Percentiles rank a stretch among this genome's conserved stretches.
These are phyloP conservation scores for Ogataea hybrid DNA, from an alignment of 1,139 yeast genomes.

Conservation along the genomic window DNA sequence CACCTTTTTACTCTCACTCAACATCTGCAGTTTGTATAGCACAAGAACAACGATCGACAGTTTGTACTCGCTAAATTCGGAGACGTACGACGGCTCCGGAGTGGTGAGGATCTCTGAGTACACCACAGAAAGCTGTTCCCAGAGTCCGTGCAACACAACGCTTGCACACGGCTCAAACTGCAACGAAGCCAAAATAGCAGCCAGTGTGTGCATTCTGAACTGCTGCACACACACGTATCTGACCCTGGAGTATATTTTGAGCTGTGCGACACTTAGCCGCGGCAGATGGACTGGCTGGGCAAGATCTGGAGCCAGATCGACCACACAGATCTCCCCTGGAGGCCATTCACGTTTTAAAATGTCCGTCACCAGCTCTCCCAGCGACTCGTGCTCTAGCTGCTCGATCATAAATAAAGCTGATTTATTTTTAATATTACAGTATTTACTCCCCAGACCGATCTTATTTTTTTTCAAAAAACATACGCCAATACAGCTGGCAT, in stretches of 20 bases:
- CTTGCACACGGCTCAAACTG: slow-evolving; percentile 5
- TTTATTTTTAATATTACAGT: background rate
- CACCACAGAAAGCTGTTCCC: slow-evolving; percentile 18
- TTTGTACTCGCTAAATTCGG: slow-evolving; percentile 12
- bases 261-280: slow-evolving; percentile 9
- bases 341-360: background rate
- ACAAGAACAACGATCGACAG: slow-evolving; percentile 9
- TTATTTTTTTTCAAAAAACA: slow-evolving; percentile 8
- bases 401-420: slow-evolving; percentile 1
- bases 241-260: slow-evolving; percentile 3
- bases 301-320: slow-evolving; percentile 9
- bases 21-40: slow-evolving; percentile 8
- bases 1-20: slow-evolving; percentile 7
- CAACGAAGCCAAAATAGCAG: slow-evolving; percentile 9
- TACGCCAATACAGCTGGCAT: slow-evolving; percentile 8
- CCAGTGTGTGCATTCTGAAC: slow-evolving; percentile 5
- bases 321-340: background rate
- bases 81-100: background rate
- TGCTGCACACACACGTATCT: slow-evolving; percentile 3
- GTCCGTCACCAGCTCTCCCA: slow-evolving; percentile 2
- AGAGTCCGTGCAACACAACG: slow-evolving; percentile 19
- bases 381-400: slow-evolving; percentile 5
- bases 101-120: slow-evolving; percentile 14
- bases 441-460: slow-evolving; percentile 9
- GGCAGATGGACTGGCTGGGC: slow-evolving; percentile 1